Percentiles rank a stretch among this genome's conserved stretches.
These are phyloP conservation scores for Piedraia hortae DNA, from an alignment of 2,329 filamentous ascomycete genomes.

Conservation along the genomic window DNA sequence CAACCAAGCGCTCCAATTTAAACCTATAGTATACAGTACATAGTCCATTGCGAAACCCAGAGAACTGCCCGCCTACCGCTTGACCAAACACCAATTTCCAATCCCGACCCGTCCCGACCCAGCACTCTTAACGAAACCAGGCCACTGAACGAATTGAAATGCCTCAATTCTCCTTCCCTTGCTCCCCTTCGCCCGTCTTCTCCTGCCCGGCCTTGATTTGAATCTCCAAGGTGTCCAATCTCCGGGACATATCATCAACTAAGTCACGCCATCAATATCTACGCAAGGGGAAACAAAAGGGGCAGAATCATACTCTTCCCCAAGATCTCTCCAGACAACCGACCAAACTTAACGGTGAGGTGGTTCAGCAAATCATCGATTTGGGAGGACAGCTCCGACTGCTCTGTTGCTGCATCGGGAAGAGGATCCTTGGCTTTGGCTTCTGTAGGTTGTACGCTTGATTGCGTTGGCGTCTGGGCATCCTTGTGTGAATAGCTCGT, in stretches of 20 bases:
- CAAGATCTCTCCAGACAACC: constrained; percentile 64
- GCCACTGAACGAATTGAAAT: background rate
- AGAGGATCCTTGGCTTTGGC: no score
- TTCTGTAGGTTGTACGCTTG: no score
- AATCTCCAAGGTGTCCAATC: constrained; percentile 59
- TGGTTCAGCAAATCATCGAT: constrained; percentile 72
- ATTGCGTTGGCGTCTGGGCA: no score
- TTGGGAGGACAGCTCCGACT: constrained; percentile 43
- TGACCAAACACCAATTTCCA: no score
- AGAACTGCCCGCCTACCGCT: no score
- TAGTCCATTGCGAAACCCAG: no score
- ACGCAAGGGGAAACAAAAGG: background rate
- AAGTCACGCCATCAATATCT: background rate
- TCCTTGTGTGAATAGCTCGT: no score
- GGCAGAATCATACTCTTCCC: constrained; percentile 40
- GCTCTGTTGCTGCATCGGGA: no score
- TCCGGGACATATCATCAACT: constrained; percentile 88
- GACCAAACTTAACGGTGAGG: constrained; percentile 60
- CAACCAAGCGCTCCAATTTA: no score
- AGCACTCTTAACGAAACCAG: background rate
- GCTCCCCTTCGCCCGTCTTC: constrained; percentile 24
- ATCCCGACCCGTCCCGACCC: background rate
- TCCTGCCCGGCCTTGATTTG: constrained; percentile 31
- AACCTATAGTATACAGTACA: no score
- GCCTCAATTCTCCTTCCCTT: constrained; percentile 1